Evolutionary conservation across 1,284 basidiomycete genomes (phyloP), one percentile per base, ranked within the genome.

Genomic region (Boletus sp.): DNA sequence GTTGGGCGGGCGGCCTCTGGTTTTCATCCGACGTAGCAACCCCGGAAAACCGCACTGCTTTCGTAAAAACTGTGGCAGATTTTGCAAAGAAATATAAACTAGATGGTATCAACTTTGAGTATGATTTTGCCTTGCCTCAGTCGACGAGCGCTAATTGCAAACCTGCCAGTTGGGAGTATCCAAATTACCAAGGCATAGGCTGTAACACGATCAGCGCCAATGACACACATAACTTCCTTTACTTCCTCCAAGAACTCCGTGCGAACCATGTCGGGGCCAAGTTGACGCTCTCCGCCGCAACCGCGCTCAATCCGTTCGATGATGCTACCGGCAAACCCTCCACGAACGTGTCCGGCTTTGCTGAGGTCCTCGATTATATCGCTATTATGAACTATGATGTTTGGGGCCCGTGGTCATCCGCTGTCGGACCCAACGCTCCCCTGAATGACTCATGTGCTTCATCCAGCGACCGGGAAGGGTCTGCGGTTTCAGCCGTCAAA

Each of bases 371-470:
- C 35, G 83, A 88, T 67, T 83, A 78, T 69, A 74, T 89, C 55
- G 66, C 79, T 46, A 69, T 88, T 64, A 88, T 88, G 86, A 77
- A 83, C 70, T 88, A 86, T 60, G 85, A 88, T 57, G 64, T 85
- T 48, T 85, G 75, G 74, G 84, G 82, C 42, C 67, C 74, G 53
- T 72, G 72, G 78, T 76, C 59, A 2, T 5, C 55, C 4, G 19
- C 51, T 19, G 69, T 73, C 5, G 86, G 86, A 13, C 78, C 87
- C n/a, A 88, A 88, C 59, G 76, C 85, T 2, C 84, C 86, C 2
- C 72, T 88, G 42, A 69, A 72, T 25, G 75, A 88, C 61, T 72
- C 73, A 5, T 88, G 86, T 60, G 69, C 76, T 14, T 62, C 74
- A 50, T 65, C 75, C 2, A 65, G 69, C 5, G 70, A 82, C 53